Conservation (phyloP, 2,329 filamentous ascomycete genomes). For the Fusarium sp. region DNA sequence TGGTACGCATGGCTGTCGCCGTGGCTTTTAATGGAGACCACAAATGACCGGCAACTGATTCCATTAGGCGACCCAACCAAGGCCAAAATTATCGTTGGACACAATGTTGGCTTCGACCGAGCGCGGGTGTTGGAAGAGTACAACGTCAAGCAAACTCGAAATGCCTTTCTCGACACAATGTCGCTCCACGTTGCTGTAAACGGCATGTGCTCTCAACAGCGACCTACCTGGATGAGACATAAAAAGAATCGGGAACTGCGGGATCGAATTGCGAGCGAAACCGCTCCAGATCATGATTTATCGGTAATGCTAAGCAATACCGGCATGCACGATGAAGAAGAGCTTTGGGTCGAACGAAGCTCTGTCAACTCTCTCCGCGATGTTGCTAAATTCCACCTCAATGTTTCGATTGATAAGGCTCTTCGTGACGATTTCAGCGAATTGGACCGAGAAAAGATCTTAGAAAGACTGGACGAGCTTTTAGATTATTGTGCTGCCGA, state of each 20-base stretch:
- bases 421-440: slow-evolving; percentile 88
- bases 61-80: slow-evolving; percentile 82
- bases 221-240: slow-evolving; percentile 97
- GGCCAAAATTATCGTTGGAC: slow-evolving; percentile 85
- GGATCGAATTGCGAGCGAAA: slow-evolving; percentile 81
- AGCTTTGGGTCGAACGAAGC: slow-evolving; percentile 94
- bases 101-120: slow-evolving; percentile 96
- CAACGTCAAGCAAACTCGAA: slow-evolving; percentile 81
- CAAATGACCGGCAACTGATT: slow-evolving; percentile 82
- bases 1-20: slow-evolving; percentile 99
- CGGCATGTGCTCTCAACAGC: slow-evolving; percentile 97
- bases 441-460: slow-evolving; percentile 77
- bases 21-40: slow-evolving; percentile 88
- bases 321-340: slow-evolving; percentile 86
- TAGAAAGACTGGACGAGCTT: slow-evolving; percentile 81
- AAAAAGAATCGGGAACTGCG: slow-evolving; percentile 88
- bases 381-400: slow-evolving; percentile 95
- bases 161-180: slow-evolving; percentile 96
- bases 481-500: slow-evolving; percentile 96
- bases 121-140: slow-evolving; percentile 93
- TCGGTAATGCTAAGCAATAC: slow-evolving; percentile 74
- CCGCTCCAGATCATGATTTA: slow-evolving; percentile 74
- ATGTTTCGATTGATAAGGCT: slow-evolving; percentile 91
- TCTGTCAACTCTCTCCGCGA: slow-evolving; percentile 95
- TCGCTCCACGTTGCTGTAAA: slow-evolving; percentile 97